A percentile compares a stretch with the other conserved stretches of the same genome.
These are phyloP conservation scores for Sarocladiaceae sp. DNA, from an alignment of 2,329 filamentous ascomycete species.

Conservation along the genomic window DNA sequence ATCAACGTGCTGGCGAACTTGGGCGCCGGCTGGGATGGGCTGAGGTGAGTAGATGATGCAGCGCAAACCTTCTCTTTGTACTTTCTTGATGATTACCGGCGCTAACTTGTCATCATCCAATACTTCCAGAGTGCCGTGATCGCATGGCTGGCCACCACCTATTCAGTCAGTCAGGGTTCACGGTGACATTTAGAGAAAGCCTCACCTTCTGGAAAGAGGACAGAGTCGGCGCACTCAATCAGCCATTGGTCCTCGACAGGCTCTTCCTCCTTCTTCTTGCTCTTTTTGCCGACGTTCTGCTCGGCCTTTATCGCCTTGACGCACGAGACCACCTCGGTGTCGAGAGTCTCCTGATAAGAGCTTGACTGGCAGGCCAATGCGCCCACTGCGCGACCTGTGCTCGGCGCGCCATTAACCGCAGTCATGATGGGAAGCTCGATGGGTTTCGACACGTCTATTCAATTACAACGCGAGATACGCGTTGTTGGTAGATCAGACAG, in stretches of 20 bases:
- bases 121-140: constrained; percentile 20
- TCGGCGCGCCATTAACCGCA: too few relatives aligned
- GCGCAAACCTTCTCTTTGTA: constrained; percentile 22
- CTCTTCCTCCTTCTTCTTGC: neutral
- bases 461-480: too few relatives aligned
- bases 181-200: neutral
- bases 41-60: constrained; percentile 20
- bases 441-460: too few relatives aligned
- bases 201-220: constrained; percentile 25
- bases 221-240: constrained; percentile 25
- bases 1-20: constrained; percentile 22
- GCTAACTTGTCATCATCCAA: constrained; percentile 11
- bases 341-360: constrained; percentile 21
- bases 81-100: constrained; percentile 18
- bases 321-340: constrained; percentile 23
- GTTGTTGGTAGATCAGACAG: too few relatives aligned
- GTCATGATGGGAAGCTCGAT: too few relatives aligned
- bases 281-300: constrained; percentile 15
- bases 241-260: constrained; percentile 19
- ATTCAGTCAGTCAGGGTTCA: neutral
- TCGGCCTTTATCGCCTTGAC: constrained; percentile 17
- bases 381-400: constrained; percentile 18
- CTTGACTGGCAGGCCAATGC: constrained; percentile 23
- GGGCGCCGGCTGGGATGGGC: constrained; percentile 15
- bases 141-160: constrained; percentile 28